Evolutionary conservation across 345 rosid species (phyloP), one percentile per base, ranked within the genome.

Genomic region (Eucalyptus globulus): DNA sequence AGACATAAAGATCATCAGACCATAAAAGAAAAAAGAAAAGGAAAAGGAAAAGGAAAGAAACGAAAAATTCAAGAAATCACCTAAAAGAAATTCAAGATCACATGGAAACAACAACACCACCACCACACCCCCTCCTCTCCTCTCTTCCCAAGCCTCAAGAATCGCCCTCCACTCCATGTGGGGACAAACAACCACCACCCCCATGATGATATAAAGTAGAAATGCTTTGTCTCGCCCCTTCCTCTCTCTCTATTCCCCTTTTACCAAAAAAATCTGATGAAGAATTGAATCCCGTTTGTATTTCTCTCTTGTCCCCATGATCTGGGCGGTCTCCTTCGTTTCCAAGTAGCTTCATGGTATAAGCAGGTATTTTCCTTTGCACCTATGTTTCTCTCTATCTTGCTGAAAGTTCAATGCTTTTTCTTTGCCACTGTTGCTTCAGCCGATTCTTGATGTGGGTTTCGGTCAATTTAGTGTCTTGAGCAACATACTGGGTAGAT

Each of bases 181-280:
- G 91, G 91, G 91, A 89, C 90, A 31, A 16, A 86, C 60, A 49
- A 14, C 53, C 69, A 86, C 58, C 67, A 86, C 40, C 2, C n/a
- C 88, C 88, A 17, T 88, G 62, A 65, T 80, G 91, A 90, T 90
- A 87, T 81, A 90, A 90, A 90, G 91, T 49, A 67, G 51, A 50
- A 80, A 54, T 89, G 87, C 83, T 89, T 90, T 91, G 89, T 90
- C 89, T 87, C 86, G 80, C 90, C 69, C 87, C 86, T 21, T 10
- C 43, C 47, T 72, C 85, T 87, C 85, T 87, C 88, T 87, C 81
- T 50, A 17, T 40, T 49, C 26, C 83, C 76, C 76, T 54, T 87
- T 88, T 81, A 89, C 47, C 58, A 5, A 24, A 65, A 54, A 86
- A 67, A 85, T 86, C 87, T 86, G 45, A 21, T 21, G 83, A 40